Evolutionary conservation across 306 rosid genomes (phyloP), one percentile per base, ranked within the genome.

Genomic region (Rosa multiflora): DNA sequence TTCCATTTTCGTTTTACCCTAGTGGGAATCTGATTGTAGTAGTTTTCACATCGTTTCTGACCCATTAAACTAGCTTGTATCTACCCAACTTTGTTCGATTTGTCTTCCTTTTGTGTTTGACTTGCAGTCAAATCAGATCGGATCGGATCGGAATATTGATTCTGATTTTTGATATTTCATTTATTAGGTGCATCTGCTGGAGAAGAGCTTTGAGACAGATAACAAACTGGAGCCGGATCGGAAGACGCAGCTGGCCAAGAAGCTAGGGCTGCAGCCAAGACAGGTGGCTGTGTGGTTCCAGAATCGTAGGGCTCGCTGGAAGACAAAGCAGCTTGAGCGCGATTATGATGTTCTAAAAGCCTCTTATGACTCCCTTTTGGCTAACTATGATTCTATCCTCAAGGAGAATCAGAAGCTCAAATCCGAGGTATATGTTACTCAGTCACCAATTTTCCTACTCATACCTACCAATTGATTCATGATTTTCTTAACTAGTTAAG

Each of bases 211-310:
- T 82, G 99, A 93, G 90, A 81, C 89, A 66, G 99, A 95, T 86
- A 95, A 95, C 96, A 95, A 93, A 74, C 93, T 95, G 91, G 99
- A 91, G 91, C 99, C 99, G 4, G 99, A 90, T 59, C 79, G 98
- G 78, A 95, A 95, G 84, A 88, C 90, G 76, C 91, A 88, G 86
- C 83, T 95, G 87, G 98, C 99, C 51, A 91, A 92, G 93, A 91
- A 90, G 85, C 94, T 95, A 72, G 98, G 99, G 23, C 81, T 95
- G 86, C 99, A 92, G 86, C 96, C 99, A 0, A 86, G 99, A 74
- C 99, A 95, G 85, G 98, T 95, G 85, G 99, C 99, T 26, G 98
- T 95, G 48, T 95, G 99, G 99, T 95, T 93, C 77, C 99, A 95
- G 86, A 95, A 95, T 88, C 98, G 99, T 87, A 85, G 98, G 61